Evolutionary conservation across 306 rosid species (phyloP), one percentile per base, ranked within the genome.

Genomic region (Citrullus colocynthis): DNA sequence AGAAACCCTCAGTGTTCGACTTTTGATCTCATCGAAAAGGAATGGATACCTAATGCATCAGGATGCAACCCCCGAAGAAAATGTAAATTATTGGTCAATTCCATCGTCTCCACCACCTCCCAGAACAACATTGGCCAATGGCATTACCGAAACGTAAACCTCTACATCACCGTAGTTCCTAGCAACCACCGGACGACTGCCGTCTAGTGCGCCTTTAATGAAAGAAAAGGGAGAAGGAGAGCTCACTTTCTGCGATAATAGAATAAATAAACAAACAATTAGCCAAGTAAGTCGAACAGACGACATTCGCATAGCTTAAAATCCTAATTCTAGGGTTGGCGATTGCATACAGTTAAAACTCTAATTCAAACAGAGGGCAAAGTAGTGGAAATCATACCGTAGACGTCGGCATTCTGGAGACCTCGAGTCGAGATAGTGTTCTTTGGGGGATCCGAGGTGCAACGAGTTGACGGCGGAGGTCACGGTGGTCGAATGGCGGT

Each of bases 31-130:
- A 89, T 89, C 0, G 95, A 88, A 71, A 95, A 91, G 32, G 96
- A 90, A 86, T 92, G 97, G 82, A 95, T 95, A 18, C 97, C 97
- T 61, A 95, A 17, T 12, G 97, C 97, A 73, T 92, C 98, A 32
- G 96, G 97, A 75, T 92, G 92, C 42, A 95, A 18, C 18, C 87
- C 97, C 51, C 98, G 92, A 0, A 95, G 88, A 62, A 95, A 87
- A 48, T 85, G 89, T 81, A 95, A 79, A 3, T 89, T 87, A 37
- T 88, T 92, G 95, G 66, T 89, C 86, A 20, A 86, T 78, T 24
- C 70, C 93, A 0, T 88, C 91, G 4, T 45, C 84, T 2, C 70
- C 81, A 30, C 65, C 84, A 37, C 84, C 87, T 14, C 76, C 83
- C 15, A 81, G 81, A 41, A 84, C 58, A 13, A 88, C 77, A 41